Evolutionary conservation across 805 yeast species (phyloP), one percentile per base, ranked within the genome.

Genomic region (Nakazawaea laoshanensis): DNA sequence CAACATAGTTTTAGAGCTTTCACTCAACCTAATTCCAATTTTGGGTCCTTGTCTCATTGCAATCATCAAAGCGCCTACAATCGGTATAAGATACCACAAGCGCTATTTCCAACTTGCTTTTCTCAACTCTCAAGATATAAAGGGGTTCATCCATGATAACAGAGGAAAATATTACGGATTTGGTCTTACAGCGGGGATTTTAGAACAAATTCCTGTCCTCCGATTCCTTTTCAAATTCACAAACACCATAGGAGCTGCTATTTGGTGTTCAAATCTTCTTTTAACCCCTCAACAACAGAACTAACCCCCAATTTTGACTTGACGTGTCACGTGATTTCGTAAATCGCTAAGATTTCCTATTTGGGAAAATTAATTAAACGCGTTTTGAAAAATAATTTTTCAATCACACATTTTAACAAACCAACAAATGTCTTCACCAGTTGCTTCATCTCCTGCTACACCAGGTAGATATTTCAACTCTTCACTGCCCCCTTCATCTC

Each of bases 191-290:
- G 64, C 77, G 1, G 61, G 67, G 17, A 19, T 65, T 1, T 46
- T 77, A 20, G 84, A 77, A 42, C 50, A 62, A 37, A 52, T 75
- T 7, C 85, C 86, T 1, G 41, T 73, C 18, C 36, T 74, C 3
- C 67, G 72, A 22, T 54, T 73, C 11, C 53, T 74, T 21, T 74
- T 78, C 40, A 61, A 67, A 42, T 70, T 72, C 41, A 73, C 84
- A 7, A 73, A 74, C 49, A 65, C 66, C 2, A 57, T 71, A 2
- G 85, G 80, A 5, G 76, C 77, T 7, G 82, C 84, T 1, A 49
- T 74, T 26, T 78, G 85, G 85, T 23, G 13, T 5, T 7, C 12
- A 7, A 13, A 23, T 23, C 12, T 23, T 5, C 7, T 23, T 13
- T 6, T 11, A n/a, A n/a, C n/a, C n/a, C n/a, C n/a, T n/a, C n/a